These are phyloP conservation scores for Colletotrichum cuscutae DNA, from an alignment of 2,329 filamentous ascomycete genomes.

Conservation along the genomic window DNA sequence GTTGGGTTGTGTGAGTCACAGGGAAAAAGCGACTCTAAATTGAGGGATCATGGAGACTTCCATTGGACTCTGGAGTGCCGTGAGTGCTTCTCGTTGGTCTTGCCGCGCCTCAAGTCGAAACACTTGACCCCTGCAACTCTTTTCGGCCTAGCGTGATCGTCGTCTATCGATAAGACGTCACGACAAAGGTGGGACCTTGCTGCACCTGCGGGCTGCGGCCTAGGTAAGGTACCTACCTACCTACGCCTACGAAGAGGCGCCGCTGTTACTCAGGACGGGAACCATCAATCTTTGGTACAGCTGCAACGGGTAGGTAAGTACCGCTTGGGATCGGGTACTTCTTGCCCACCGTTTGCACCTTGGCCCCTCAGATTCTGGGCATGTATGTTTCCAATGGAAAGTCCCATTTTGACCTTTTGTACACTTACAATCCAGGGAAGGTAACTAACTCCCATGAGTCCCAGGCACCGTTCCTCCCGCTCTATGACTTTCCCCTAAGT, in stretches of 20 bases:
- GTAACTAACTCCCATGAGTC: too few species aligned
- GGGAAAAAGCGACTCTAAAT: constrained; percentile 1
- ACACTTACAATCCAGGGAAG: not conserved
- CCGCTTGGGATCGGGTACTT: not conserved
- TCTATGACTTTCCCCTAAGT: too few species aligned
- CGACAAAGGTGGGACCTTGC: not conserved
- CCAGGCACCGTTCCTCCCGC: too few species aligned
- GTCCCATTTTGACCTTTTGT: not conserved
- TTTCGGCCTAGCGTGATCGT: constrained; percentile 14
- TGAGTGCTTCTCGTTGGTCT: constrained; percentile 11
- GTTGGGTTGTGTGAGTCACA: constrained; percentile 9
- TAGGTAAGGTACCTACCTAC: too few species aligned
- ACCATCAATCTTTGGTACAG: not conserved
- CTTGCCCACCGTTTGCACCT: too few species aligned
- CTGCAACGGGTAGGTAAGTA: not conserved
- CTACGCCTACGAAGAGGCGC: not conserved
- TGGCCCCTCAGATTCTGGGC: not conserved
- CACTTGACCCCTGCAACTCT: constrained; percentile 3
- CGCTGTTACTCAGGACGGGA: too few species aligned
- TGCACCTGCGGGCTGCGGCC: not conserved
- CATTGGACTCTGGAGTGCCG: not conserved
- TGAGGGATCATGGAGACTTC: constrained; percentile 4
- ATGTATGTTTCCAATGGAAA: not conserved
- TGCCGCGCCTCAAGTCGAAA: constrained; percentile 22
- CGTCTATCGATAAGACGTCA: constrained; percentile 30